Conservation (phyloP, 2,329 filamentous ascomycete species). For the Drechslera avenae region DNA sequence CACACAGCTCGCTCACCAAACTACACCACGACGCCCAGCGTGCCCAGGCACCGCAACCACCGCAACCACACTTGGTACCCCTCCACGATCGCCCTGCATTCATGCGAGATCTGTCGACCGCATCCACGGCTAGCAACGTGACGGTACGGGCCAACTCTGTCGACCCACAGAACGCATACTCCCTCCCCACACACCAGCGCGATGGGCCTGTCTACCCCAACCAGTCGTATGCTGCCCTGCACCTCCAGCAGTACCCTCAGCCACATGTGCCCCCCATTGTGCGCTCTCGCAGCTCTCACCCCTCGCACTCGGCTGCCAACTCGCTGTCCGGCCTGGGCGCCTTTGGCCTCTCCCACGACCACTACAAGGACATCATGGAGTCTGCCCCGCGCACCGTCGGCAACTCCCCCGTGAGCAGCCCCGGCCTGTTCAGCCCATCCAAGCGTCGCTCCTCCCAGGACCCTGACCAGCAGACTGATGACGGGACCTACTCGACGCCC, state of each 20-base stretch:
- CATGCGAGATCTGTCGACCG: slow-evolving; percentile 50
- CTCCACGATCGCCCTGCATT: slow-evolving; percentile 45
- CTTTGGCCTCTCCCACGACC: slow-evolving; percentile 45
- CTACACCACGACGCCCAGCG: slow-evolving; percentile 10
- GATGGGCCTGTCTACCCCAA: slow-evolving; percentile 54
- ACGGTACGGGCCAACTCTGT: slow-evolving; percentile 47
- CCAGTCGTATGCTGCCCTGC: slow-evolving; percentile 57
- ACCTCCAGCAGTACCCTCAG: slow-evolving; percentile 53
- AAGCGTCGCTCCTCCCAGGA: slow-evolving; percentile 37
- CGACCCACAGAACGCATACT: slow-evolving; percentile 28
- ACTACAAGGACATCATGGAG: slow-evolving; percentile 43
- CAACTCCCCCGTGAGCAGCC: slow-evolving; percentile 55
- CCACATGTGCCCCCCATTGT: slow-evolving; percentile 44
- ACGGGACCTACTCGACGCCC: slow-evolving; percentile 55
- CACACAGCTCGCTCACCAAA: slow-evolving; percentile 30
- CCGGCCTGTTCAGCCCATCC: slow-evolving; percentile 53
- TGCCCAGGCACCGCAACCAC: slow-evolving; percentile 17
- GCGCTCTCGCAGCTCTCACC: slow-evolving; percentile 51
- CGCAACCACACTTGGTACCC: no score
- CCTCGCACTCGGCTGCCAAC: slow-evolving; percentile 47
- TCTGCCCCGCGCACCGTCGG: slow-evolving; percentile 51
- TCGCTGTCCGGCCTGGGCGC: slow-evolving; percentile 50
- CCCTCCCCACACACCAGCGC: slow-evolving; percentile 23
- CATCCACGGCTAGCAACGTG: slow-evolving; percentile 50
- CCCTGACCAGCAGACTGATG: slow-evolving; percentile 32